A percentile compares a stretch with the other conserved stretches of the same genome.
phyloP scores from a whole-genome alignment of 768 basidiomycete genomes.

The Mycena galopus region DNA sequence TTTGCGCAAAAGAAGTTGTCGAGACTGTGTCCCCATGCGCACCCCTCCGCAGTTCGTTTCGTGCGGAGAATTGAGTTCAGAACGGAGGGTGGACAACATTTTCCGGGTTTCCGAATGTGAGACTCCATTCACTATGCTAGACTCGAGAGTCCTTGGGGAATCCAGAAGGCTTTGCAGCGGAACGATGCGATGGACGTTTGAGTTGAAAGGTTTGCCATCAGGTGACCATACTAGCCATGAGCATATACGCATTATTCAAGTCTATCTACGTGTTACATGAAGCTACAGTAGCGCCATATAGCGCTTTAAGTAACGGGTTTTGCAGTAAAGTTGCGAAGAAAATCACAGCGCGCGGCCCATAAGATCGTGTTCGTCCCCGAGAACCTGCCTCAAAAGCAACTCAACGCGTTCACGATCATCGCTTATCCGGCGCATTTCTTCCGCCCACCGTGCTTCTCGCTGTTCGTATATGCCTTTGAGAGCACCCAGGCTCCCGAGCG shows the following conservation, averaged over 20 bases:
- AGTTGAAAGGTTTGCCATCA: background rate
- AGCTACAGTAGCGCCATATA: background rate
- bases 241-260: background rate
- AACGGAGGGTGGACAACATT: conserved; percentile 16
- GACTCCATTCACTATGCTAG: background rate
- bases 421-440: conserved; percentile 74
- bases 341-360: conserved; percentile 21
- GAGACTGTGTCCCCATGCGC: conserved; percentile 29
- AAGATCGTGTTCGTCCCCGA: conserved; percentile 50
- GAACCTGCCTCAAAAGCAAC: conserved; percentile 72
- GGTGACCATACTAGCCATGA: too few species aligned
- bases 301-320: conserved; percentile 1
- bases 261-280: background rate
- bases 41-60: conserved; percentile 29
- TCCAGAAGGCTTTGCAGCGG: background rate
- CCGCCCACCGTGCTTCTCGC: conserved; percentile 75
- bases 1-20: conserved; percentile 28
- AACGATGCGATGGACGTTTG: background rate
- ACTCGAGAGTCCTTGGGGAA: background rate
- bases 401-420: conserved; percentile 80
- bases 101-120: conserved; percentile 22
- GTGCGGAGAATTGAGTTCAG: conserved; percentile 22
- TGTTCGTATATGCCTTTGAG: conserved; percentile 77
- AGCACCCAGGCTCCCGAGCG: conserved; percentile 73
- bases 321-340: background rate